phyloP scores from a whole-genome alignment of 306 rosid species.

The Carpinus fangiana region DNA sequence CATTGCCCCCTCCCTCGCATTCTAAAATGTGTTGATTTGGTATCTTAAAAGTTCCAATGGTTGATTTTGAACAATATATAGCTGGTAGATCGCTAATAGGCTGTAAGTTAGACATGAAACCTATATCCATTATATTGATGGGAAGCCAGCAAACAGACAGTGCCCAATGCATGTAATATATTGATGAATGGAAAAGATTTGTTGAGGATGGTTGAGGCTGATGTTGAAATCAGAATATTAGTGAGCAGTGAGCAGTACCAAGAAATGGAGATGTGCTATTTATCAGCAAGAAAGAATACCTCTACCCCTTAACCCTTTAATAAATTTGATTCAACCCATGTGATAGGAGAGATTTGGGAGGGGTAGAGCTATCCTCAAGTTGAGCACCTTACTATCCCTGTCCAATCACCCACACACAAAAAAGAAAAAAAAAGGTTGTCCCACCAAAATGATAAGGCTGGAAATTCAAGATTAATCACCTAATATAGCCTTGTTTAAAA shows the following conservation, averaged over 20 bases:
- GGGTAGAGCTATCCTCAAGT: neutral
- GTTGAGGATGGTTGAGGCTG: neutral
- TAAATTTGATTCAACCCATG: neutral
- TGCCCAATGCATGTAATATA: neutral
- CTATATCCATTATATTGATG: neutral
- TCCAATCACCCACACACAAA: neutral
- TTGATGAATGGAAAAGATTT: neutral
- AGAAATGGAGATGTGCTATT: neutral
- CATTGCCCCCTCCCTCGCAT: neutral
- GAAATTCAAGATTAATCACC: neutral
- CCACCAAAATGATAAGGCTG: neutral
- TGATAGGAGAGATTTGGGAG: neutral
- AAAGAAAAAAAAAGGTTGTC: neutral
- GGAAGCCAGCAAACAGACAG: neutral
- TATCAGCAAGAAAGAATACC: neutral
- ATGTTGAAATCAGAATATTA: neutral
- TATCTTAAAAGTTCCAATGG: neutral
- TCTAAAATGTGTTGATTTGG: neutral
- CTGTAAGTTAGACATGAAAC: neutral
- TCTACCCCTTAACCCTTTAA: neutral
- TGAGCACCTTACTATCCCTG: neutral
- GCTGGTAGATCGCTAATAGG: neutral
- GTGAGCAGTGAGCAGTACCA: neutral
- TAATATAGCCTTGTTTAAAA: neutral
- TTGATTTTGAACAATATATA: neutral